Conservation (phyloP, 2,329 filamentous ascomycete genomes). For the Stromatinia cepivora region DNA sequence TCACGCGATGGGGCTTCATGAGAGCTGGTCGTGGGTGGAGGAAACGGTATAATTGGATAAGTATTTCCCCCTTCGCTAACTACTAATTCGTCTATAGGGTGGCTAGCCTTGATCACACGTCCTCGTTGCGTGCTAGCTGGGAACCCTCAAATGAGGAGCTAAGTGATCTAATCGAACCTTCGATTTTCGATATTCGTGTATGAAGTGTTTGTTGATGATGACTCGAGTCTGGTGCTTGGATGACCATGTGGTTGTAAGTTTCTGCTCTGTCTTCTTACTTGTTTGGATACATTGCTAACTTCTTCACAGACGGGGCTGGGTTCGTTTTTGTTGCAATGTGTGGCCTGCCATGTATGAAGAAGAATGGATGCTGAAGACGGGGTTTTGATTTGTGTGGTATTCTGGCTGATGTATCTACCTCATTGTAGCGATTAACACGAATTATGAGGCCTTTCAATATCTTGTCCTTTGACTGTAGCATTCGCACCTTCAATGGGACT, state of each 20-base stretch:
- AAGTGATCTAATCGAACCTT: background rate
- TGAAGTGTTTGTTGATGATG: no score
- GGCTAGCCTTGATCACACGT: slow-evolving; percentile 16
- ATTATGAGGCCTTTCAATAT: background rate
- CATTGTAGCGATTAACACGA: background rate
- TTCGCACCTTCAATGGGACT: accelerated
- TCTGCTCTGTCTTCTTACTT: no score
- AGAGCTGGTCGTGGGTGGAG: background rate
- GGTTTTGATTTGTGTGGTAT: accelerated
- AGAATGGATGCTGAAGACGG: background rate
- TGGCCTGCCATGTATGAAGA: background rate
- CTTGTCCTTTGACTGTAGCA: background rate
- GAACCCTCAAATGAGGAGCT: slow-evolving; percentile 8
- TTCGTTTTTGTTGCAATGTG: background rate
- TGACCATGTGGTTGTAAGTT: no score
- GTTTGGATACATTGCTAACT: background rate
- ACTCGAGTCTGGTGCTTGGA: background rate
- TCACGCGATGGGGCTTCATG: slow-evolving; percentile 9
- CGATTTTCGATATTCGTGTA: background rate
- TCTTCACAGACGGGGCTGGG: background rate
- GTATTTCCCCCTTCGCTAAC: background rate
- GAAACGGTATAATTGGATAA: background rate
- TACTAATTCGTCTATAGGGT: slow-evolving; percentile 14
- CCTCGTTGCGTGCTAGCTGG: slow-evolving; percentile 16
- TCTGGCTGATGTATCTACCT: background rate